phyloP scores from a whole-genome alignment of 2,329 filamentous ascomycete species.

The Chaetothyriales sp. region DNA sequence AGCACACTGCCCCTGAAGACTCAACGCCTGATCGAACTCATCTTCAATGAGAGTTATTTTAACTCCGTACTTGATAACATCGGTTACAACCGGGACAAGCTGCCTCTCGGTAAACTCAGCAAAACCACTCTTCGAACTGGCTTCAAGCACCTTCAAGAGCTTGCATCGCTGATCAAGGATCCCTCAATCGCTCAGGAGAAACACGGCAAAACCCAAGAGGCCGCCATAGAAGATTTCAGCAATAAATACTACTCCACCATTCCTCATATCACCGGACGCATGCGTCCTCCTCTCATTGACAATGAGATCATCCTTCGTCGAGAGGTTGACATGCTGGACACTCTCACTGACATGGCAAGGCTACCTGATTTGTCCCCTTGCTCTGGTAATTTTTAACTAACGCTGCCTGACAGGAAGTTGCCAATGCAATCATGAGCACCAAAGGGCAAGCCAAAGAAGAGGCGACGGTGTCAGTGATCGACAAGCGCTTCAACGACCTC shows the following conservation, averaged over 20 bases:
- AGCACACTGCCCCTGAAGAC: conserved; percentile 46
- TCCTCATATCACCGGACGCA: conserved; percentile 56
- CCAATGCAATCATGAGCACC: conserved; percentile 61
- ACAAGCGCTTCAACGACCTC: conserved; percentile 57
- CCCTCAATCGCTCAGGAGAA: conserved; percentile 30
- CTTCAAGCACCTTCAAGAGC: conserved; percentile 61
- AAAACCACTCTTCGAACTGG: conserved; percentile 60
- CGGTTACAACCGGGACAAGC: conserved; percentile 43
- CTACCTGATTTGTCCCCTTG: not conserved
- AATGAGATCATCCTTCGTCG: conserved; percentile 45
- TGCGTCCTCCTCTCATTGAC: conserved; percentile 42
- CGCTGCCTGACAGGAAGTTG: conserved; percentile 68
- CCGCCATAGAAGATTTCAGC: conserved; percentile 48
- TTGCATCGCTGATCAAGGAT: conserved; percentile 26
- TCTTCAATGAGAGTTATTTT: conserved; percentile 68
- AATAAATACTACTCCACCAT: conserved; percentile 71
- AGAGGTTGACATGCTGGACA: conserved; percentile 68
- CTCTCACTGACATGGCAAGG: conserved; percentile 58
- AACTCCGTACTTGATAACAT: conserved; percentile 34
- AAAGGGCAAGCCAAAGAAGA: conserved; percentile 36
- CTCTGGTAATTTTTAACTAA: not conserved
- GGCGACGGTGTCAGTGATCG: conserved; percentile 46
- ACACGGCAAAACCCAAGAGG: conserved; percentile 25
- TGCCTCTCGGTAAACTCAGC: conserved; percentile 72
- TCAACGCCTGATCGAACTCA: conserved; percentile 59